Evolutionary conservation across 2,329 filamentous ascomycete species (phyloP).

Genomic region (Paecilomyces fulvus): DNA sequence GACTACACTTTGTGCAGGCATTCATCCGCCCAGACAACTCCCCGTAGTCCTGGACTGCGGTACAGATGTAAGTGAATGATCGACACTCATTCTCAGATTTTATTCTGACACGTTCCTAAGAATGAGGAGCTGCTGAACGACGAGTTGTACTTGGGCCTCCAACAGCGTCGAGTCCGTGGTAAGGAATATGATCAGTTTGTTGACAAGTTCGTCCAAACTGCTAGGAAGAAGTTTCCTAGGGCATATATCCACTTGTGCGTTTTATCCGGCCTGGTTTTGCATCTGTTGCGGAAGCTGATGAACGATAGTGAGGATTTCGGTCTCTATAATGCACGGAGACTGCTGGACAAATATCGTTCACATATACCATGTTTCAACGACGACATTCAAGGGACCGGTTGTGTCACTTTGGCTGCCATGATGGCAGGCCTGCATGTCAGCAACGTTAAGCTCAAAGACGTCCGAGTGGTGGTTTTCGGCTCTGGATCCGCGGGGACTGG

Average conservation of each 20-base stretch:
- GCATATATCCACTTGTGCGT: slow-evolving; percentile 71
- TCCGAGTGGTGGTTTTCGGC: slow-evolving; percentile 68
- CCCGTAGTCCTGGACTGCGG: slow-evolving; percentile 81
- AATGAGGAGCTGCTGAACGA: slow-evolving; percentile 68
- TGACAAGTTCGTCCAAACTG: slow-evolving; percentile 61
- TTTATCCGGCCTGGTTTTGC: background rate
- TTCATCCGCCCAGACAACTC: slow-evolving; percentile 69
- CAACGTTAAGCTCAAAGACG: slow-evolving; percentile 56
- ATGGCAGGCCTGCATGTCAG: slow-evolving; percentile 66
- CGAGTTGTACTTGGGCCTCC: slow-evolving; percentile 69
- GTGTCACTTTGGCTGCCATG: slow-evolving; percentile 75
- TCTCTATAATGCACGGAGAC: slow-evolving; percentile 62
- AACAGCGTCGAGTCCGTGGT: slow-evolving; percentile 57
- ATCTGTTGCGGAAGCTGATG: background rate
- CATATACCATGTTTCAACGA: slow-evolving; percentile 82
- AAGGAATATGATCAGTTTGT: slow-evolving; percentile 69
- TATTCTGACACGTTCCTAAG: slow-evolving; percentile 17
- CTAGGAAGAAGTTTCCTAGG: slow-evolving; percentile 61
- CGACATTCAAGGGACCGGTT: slow-evolving; percentile 82
- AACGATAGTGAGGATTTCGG: slow-evolving; percentile 64
- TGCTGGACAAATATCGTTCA: slow-evolving; percentile 67
- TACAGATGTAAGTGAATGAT: slow-evolving; percentile 49
- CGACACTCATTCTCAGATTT: background rate
- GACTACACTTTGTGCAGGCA: slow-evolving; percentile 77
- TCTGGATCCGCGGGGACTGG: slow-evolving; percentile 74